Base-by-base conservation (phyloP, 2,329 filamentous ascomycete species). In the Colletotrichum destructivum region DNA sequence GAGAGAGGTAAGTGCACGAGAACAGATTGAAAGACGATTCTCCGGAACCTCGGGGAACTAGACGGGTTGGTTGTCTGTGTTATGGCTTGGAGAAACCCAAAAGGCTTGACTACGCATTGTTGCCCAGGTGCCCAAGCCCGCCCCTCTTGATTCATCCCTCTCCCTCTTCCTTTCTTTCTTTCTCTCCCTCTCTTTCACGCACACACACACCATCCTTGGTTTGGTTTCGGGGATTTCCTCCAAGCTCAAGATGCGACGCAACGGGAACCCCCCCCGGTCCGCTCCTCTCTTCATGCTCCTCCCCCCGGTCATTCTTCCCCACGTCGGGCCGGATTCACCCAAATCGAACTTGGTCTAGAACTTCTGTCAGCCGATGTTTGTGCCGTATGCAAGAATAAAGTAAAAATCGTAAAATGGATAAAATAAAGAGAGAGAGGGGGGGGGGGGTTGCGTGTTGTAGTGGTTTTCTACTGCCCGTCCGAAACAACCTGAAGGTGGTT, bases 261-360 rank as follows among this genome's bases (percentile, higher is more conserved):
- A 11, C 11, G 12, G 15, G 40, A 5, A 9, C 42, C 42, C 57
- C 21, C 42, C 31, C 57, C 42, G 21, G 23, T 21, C 44, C 9
- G n/a, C 12, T 13, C 26, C 60, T 31, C 26, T 51, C 46, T 4
- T 26, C 26, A 26, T 26, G 26, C 60, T 46, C 13, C 31, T 31
- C 47, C 62, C 44, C 46, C 62, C 55, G 55, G 13, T 61, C 47
- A 42, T 46, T 42, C 68, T 62, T 62, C 67, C 64, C 63, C 68
- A 57, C 68, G 57, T 62, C 68, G 63, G 57, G 64, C 64, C 64
- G 64, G 64, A 26, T 26, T 26, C 47, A 62, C 52, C 57, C 69
- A 68, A 67, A 57, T 71, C 69, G 57, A 68, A 63, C 64, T 62
- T 62, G 63, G 64, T 62, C 64, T 68, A 57, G 68, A 68, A 62